A percentile compares a stretch with the other conserved stretches of the same genome.
phyloP scores from a whole-genome alignment of 1,284 basidiomycete species.

The Ustilago lituana region DNA sequence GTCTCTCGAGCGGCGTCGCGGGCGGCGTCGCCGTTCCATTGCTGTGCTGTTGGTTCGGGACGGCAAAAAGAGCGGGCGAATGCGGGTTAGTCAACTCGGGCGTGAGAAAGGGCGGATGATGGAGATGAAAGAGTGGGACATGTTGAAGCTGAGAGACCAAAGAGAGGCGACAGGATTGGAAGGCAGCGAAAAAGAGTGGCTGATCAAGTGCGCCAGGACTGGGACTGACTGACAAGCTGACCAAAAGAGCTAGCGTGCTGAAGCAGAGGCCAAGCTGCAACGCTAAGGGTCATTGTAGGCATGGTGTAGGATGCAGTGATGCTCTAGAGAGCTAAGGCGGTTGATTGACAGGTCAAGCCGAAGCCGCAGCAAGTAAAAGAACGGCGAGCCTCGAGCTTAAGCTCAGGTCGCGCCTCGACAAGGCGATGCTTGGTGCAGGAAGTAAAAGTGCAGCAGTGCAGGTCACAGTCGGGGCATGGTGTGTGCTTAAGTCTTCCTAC shows the following conservation, averaged over 20 bases:
- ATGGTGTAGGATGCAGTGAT: too few relatives aligned
- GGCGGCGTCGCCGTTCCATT: slow-evolving; percentile 56
- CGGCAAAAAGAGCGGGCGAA: slow-evolving; percentile 29
- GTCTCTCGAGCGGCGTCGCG: slow-evolving; percentile 51
- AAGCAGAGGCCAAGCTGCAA: too few relatives aligned
- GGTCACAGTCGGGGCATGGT: too few relatives aligned
- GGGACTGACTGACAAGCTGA: background rate
- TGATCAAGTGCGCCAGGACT: background rate
- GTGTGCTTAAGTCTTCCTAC: too few relatives aligned
- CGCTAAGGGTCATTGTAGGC: too few relatives aligned
- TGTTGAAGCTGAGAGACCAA: background rate
- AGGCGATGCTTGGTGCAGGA: too few relatives aligned
- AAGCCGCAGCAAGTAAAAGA: background rate
- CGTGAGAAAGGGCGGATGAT: slow-evolving; percentile 11
- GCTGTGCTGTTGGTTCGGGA: slow-evolving; percentile 43
- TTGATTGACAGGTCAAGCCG: background rate
- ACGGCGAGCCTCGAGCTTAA: too few relatives aligned
- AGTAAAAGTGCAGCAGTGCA: too few relatives aligned
- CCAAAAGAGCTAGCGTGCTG: too few relatives aligned
- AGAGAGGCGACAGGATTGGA: slow-evolving; percentile 2
- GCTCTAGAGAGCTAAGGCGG: too few relatives aligned
- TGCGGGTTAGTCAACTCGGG: slow-evolving; percentile 20
- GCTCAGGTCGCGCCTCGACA: too few relatives aligned
- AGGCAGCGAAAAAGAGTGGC: background rate
- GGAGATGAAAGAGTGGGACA: background rate